These are phyloP conservation scores for Volvox carteri DNA, from an alignment of 163 green algal genomes.

Conservation along the genomic window DNA sequence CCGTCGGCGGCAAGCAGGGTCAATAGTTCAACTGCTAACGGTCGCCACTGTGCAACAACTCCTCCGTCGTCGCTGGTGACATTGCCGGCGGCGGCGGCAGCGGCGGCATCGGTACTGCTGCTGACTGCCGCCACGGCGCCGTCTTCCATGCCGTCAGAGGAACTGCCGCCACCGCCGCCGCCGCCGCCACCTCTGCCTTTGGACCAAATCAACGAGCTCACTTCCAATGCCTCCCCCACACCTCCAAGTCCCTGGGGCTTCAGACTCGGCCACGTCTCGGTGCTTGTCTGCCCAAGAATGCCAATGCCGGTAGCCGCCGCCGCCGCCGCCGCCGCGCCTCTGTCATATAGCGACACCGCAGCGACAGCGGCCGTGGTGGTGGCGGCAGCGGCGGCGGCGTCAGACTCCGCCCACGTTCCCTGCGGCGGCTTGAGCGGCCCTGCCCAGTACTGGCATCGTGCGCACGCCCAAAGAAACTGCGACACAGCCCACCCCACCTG, in stretches of 20 bases:
- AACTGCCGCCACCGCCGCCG: not conserved
- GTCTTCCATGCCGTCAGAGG: not conserved
- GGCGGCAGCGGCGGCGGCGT: not conserved
- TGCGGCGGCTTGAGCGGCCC: not conserved
- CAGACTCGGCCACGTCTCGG: not conserved
- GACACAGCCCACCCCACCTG: slow-evolving; percentile 20
- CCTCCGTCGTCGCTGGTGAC: not conserved
- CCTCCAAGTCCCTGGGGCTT: not conserved
- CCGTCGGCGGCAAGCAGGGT: not conserved
- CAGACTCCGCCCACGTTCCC: not conserved
- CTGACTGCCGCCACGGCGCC: too few species aligned
- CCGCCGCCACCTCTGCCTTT: not conserved
- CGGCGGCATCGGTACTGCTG: not conserved
- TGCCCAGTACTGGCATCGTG: not conserved
- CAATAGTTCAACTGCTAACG: not conserved
- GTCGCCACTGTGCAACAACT: not conserved
- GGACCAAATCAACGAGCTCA: too few species aligned
- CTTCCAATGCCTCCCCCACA: not conserved
- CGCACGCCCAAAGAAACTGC: slow-evolving; percentile 23
- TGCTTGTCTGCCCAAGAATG: too few species aligned
- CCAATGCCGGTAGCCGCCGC: too few species aligned
- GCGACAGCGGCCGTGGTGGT: not conserved
- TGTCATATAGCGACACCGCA: not conserved
- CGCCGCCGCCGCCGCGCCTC: not conserved
- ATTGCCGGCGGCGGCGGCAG: not conserved